Evolutionary conservation across 495 filamentous ascomycete species (phyloP).

Genomic region (Penicillium chermesinum): DNA sequence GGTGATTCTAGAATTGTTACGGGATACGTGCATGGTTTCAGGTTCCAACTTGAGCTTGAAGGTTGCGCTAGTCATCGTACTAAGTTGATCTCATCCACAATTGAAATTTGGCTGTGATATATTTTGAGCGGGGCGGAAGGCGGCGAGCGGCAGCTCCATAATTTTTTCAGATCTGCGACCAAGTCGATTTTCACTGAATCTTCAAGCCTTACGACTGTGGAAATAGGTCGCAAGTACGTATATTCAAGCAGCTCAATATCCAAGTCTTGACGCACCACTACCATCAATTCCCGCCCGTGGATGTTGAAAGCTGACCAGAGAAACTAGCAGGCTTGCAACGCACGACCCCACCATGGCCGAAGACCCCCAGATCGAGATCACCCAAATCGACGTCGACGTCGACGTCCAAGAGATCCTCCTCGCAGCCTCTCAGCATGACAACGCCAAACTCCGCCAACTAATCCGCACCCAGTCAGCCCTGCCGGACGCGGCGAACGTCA

Average conservation of each 20-base stretch:
- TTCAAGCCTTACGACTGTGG: no score
- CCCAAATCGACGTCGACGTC: conserved; percentile 38
- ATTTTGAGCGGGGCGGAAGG: conserved; percentile 29
- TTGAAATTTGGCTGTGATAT: conserved; percentile 9
- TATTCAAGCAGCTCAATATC: no score
- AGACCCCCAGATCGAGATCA: conserved; percentile 19
- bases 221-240: background rate
- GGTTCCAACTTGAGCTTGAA: no score
- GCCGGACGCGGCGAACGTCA: conserved; percentile 62
- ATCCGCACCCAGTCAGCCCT: conserved; percentile 51
- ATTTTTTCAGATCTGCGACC: conserved; percentile 11
- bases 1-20: no score
- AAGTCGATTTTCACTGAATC: no score
- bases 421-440: conserved; percentile 77
- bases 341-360: conserved; percentile 24
- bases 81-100: no score
- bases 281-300: no score
- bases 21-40: no score
- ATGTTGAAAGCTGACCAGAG: no score
- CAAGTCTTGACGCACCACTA: no score
- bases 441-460: conserved; percentile 64
- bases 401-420: conserved; percentile 61
- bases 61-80: no score
- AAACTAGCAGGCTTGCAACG: no score
- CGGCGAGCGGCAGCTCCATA: conserved; percentile 26